Conservation (phyloP, 164 flowering plant genomes). For the Malania oleifera region DNA sequence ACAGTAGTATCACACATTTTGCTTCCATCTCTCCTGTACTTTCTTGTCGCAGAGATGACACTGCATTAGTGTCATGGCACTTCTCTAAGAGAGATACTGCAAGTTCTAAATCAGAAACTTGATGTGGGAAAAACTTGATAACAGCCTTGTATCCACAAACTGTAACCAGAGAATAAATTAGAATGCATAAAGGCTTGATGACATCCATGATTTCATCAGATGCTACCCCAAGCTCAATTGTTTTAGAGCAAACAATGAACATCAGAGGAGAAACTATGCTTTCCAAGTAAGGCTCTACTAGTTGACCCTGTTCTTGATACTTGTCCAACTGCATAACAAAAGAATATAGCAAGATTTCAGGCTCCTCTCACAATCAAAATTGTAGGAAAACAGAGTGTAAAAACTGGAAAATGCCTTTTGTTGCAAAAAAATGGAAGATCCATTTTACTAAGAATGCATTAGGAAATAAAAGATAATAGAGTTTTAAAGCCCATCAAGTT, state of each 20-base stretch:
- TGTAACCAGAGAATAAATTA: constrained; percentile 77
- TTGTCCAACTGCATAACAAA: constrained; percentile 67
- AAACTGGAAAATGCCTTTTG: not conserved
- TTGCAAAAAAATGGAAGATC: not conserved
- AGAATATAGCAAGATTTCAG: not conserved
- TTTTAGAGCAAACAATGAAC: constrained; percentile 66
- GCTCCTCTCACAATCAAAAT: not conserved
- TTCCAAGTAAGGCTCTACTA: constrained; percentile 90
- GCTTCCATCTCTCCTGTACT: constrained; percentile 98
- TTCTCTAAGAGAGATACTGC: constrained; percentile 88
- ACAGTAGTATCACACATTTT: constrained; percentile 75
- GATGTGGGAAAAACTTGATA: constrained; percentile 89
- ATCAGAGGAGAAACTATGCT: constrained; percentile 81
- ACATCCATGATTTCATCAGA: constrained; percentile 60
- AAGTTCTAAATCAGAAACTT: constrained; percentile 90
- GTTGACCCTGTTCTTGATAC: constrained; percentile 89
- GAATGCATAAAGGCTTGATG: constrained; percentile 77
- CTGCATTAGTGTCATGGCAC: constrained; percentile 51
- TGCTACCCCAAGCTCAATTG: constrained; percentile 47
- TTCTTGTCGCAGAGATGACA: constrained; percentile 68
- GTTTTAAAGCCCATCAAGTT: too few species aligned
- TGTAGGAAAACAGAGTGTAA: not conserved
- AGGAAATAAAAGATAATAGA: too few species aligned
- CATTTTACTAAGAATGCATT: too few species aligned
- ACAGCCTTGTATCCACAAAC: constrained; percentile 97